phyloP scores from a whole-genome alignment of 306 rosid species.

The Rosa multiflora region DNA sequence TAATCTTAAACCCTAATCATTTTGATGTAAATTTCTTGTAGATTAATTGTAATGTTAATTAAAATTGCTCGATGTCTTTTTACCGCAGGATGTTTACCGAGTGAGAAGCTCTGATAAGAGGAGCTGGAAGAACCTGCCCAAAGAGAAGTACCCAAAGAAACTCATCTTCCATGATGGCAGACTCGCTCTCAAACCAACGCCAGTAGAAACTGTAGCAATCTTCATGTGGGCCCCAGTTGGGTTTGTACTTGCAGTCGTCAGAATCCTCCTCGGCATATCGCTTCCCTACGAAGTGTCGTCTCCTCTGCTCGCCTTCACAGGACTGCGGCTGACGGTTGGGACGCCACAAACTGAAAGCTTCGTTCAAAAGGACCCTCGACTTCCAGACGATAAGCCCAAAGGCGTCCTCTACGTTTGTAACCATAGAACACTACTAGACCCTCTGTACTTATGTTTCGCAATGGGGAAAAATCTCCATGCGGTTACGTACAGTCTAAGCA shows the following conservation, averaged over 20 bases:
- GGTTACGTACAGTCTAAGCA: constrained; percentile 80
- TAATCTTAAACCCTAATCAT: not conserved
- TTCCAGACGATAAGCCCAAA: not conserved
- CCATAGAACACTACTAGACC: constrained; percentile 74
- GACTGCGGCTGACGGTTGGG: constrained; percentile 42
- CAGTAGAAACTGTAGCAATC: constrained; percentile 33
- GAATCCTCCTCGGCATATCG: constrained; percentile 27
- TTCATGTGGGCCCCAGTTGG: constrained; percentile 67
- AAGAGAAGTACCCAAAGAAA: constrained; percentile 44
- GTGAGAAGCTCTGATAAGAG: constrained; percentile 57
- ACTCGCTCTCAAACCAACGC: constrained; percentile 56
- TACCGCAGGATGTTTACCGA: constrained; percentile 55
- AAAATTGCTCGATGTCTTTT: not conserved
- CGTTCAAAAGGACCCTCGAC: not conserved
- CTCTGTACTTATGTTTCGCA: constrained; percentile 49
- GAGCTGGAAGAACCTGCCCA: constrained; percentile 55
- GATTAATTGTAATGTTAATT: not conserved
- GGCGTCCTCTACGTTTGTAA: constrained; percentile 72
- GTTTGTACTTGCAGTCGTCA: constrained; percentile 38
- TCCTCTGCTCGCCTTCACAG: constrained; percentile 40
- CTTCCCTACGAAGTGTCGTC: constrained; percentile 48
- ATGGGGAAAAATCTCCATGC: constrained; percentile 44
- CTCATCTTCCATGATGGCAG: constrained; percentile 85
- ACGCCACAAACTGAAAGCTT: not conserved
- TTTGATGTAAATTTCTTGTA: not conserved